Conservation (phyloP, 2,329 filamentous ascomycete species). For the Xylaria sp. region DNA sequence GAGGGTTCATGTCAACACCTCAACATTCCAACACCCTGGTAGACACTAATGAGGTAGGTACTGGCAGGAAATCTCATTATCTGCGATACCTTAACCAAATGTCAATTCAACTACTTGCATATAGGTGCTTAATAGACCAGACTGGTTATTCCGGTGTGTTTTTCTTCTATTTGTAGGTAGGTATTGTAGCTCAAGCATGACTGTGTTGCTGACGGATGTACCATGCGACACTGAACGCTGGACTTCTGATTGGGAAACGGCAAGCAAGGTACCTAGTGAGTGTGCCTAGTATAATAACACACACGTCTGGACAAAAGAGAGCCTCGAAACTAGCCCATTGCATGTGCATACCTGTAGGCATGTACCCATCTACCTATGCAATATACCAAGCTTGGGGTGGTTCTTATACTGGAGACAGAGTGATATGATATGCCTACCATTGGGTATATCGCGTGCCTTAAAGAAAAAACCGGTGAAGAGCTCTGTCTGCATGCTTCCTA, state of each 20-base stretch:
- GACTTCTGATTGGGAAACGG: conserved; percentile 5
- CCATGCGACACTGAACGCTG: conserved; percentile 11
- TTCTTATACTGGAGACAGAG: conserved; percentile 13
- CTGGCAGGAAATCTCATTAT: conserved; percentile 8
- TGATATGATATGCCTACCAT: conserved; percentile 4
- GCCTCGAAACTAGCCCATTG: conserved; percentile 10
- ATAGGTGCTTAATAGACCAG: not conserved
- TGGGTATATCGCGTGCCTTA: conserved; percentile 7
- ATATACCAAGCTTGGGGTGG: not conserved
- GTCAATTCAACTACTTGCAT: conserved; percentile 11
- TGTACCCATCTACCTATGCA: conserved; percentile 2
- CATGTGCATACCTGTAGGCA: conserved; percentile 1
- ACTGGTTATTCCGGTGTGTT: too few relatives aligned
- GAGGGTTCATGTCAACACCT: conserved; percentile 5
- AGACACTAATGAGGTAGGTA: not conserved
- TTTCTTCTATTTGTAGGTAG: not conserved
- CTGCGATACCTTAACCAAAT: conserved; percentile 8
- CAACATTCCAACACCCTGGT: conserved; percentile 13
- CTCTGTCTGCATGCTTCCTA: conserved; percentile 19
- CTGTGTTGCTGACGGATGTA: not conserved
- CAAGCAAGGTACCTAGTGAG: not conserved
- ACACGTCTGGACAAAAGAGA: conserved; percentile 20
- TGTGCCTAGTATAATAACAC: not conserved
- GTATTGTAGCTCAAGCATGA: not conserved
- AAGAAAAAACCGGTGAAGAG: conserved; percentile 22